Percentiles rank a stretch among this genome's conserved stretches.
Conservation (phyloP, 129 eudicot genomes). For the Flaveria ramosissima region DNA sequence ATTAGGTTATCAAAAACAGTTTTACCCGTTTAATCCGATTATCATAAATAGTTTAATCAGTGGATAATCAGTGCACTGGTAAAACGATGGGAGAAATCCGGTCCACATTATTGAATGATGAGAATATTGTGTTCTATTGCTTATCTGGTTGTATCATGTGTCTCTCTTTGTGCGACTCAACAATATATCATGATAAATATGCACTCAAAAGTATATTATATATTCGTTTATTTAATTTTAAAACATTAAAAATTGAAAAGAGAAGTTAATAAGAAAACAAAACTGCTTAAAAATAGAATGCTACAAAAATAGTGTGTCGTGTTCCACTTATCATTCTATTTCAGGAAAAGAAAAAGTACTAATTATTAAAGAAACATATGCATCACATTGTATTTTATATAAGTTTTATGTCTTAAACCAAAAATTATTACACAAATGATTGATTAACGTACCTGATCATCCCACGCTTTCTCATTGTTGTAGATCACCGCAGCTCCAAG, state of each 20-base stretch:
- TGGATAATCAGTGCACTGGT: no score
- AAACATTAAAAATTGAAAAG: not conserved
- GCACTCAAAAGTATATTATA: no score
- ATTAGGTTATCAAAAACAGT: no score
- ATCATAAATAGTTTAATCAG: no score
- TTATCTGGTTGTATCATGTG: no score
- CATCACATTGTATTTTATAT: not conserved
- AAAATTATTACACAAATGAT: not conserved
- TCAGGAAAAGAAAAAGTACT: not conserved
- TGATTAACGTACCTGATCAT: not conserved
- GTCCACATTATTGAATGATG: no score
- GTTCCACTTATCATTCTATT: not conserved
- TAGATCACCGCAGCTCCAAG: constrained; percentile 5
- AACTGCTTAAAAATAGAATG: not conserved
- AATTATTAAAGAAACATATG: not conserved
- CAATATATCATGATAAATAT: no score
- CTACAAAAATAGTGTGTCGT: not conserved
- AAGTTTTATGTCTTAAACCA: not conserved
- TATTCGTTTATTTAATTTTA: not conserved
- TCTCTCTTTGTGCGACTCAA: no score
- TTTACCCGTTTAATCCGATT: no score
- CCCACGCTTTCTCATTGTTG: constrained; percentile 22
- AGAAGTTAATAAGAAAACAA: not conserved
- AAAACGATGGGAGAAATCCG: no score
- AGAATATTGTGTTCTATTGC: no score